Percentiles rank a stretch among this genome's conserved stretches.
Conservation (phyloP, 176 grass and related monocot species). For the Avena atlantica region DNA sequence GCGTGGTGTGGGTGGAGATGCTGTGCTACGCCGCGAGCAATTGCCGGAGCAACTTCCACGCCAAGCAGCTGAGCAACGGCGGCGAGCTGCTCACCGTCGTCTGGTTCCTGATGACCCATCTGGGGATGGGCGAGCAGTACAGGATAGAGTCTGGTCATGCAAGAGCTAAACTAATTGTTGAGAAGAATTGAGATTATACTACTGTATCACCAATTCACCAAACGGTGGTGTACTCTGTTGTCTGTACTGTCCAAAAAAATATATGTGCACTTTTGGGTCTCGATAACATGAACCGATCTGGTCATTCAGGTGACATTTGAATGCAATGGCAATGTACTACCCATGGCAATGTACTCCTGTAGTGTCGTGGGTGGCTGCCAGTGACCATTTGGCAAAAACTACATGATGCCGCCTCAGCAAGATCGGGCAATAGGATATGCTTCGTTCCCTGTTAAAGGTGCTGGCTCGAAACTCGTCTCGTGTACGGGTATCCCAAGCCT, state of each 20-base stretch:
- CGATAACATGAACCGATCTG: background rate
- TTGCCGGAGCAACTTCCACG: conserved; percentile 66
- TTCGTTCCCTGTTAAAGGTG: no score
- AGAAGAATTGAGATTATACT: conserved; percentile 40
- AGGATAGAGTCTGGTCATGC: conserved; percentile 60
- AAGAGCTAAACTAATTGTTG: conserved; percentile 51
- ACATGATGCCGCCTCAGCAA: no score
- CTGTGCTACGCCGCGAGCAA: conserved; percentile 67
- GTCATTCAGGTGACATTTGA: background rate
- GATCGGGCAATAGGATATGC: no score
- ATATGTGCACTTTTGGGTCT: background rate
- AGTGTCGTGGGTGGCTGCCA: background rate
- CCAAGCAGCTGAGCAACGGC: conserved; percentile 66
- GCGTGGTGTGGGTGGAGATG: conserved; percentile 70
- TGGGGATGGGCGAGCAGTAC: conserved; percentile 53
- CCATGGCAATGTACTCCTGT: no score
- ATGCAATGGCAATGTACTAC: background rate
- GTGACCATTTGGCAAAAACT: no score
- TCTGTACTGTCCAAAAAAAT: background rate
- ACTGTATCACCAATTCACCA: background rate
- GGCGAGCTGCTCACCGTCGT: conserved; percentile 72
- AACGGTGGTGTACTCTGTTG: background rate
- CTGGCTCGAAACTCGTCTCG: no score
- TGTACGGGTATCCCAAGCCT: no score
- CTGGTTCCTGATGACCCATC: conserved; percentile 64